Evolutionary conservation across 2,329 filamentous ascomycete species (phyloP).

Genomic region (Xylariaceae sp.): DNA sequence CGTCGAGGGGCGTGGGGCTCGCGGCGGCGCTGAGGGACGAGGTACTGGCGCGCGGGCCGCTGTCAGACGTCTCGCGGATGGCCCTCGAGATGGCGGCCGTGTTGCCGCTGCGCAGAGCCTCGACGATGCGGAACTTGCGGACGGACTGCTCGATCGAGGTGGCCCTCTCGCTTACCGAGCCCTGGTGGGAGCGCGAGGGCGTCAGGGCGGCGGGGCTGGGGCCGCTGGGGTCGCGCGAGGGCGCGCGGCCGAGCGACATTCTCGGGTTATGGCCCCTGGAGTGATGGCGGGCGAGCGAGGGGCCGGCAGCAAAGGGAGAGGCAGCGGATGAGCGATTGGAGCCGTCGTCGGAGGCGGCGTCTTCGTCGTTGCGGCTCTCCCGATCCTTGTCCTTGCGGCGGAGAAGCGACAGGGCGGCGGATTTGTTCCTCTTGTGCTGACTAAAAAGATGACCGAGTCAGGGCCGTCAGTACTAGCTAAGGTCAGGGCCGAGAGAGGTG

Average conservation of each 20-base stretch:
- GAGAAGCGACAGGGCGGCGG: slow-evolving; percentile 45
- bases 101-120: slow-evolving; percentile 84
- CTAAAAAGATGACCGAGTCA: slow-evolving; percentile 18
- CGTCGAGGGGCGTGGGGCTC: slow-evolving; percentile 51
- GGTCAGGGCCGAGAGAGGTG: no score
- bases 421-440: slow-evolving; percentile 48
- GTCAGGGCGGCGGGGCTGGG: slow-evolving; percentile 4
- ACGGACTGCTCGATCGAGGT: slow-evolving; percentile 83
- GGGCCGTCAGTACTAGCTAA: no score
- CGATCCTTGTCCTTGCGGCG: slow-evolving; percentile 39
- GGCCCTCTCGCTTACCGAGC: slow-evolving; percentile 30
- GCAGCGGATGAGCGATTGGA: slow-evolving; percentile 28
- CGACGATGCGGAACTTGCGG: slow-evolving; percentile 87
- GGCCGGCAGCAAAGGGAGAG: slow-evolving; percentile 25
- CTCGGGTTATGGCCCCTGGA: slow-evolving; percentile 37
- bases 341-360: slow-evolving; percentile 40
- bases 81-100: slow-evolving; percentile 83
- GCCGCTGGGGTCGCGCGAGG: slow-evolving; percentile 24
- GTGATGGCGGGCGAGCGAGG: slow-evolving; percentile 29
- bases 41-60: slow-evolving; percentile 46
- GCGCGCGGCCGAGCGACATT: slow-evolving; percentile 38
- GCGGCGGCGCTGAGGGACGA: slow-evolving; percentile 42
- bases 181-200: slow-evolving; percentile 12
- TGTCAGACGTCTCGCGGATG: slow-evolving; percentile 59
- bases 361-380: slow-evolving; percentile 37